These are phyloP conservation scores for Sideroxylon spinosum DNA, from an alignment of 179 eudicot genomes.

Conservation along the genomic window DNA sequence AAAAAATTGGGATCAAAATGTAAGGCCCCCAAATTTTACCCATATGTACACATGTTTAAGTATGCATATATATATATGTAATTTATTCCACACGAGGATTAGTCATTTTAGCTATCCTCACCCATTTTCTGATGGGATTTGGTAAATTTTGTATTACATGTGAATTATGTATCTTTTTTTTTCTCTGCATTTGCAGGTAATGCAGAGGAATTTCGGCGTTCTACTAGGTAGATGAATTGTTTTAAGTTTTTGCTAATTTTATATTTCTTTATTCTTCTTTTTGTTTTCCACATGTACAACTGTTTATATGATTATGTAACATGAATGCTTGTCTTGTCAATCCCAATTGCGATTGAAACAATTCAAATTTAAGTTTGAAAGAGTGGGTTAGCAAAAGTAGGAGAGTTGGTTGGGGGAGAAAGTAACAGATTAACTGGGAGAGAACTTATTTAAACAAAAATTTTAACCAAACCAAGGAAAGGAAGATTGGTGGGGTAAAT, in stretches of 20 bases:
- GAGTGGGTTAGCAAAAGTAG: neutral
- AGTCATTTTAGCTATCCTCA: neutral
- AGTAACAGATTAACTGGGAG: neutral
- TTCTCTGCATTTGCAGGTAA: conserved; percentile 50
- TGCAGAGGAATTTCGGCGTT: conserved; percentile 75
- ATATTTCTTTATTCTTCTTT: neutral
- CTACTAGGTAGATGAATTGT: conserved; percentile 48
- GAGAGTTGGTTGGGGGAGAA: neutral
- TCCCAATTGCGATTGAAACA: neutral
- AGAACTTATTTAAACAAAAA: neutral
- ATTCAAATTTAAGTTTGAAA: neutral
- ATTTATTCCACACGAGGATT: no score
- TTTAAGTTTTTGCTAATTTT: neutral
- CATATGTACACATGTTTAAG: neutral
- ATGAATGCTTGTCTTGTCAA: neutral
- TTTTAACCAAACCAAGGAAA: neutral
- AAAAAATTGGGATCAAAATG: conserved; percentile 81
- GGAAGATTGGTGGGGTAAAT: neutral
- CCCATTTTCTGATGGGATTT: neutral
- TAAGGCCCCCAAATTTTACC: conserved; percentile 19
- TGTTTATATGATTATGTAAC: neutral
- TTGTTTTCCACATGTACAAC: neutral
- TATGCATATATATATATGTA: neutral
- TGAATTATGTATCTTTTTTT: neutral
- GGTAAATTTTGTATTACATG: neutral